Evolutionary conservation across 257 asterid species (phyloP).

Genomic region (Ligustrum vulgare): DNA sequence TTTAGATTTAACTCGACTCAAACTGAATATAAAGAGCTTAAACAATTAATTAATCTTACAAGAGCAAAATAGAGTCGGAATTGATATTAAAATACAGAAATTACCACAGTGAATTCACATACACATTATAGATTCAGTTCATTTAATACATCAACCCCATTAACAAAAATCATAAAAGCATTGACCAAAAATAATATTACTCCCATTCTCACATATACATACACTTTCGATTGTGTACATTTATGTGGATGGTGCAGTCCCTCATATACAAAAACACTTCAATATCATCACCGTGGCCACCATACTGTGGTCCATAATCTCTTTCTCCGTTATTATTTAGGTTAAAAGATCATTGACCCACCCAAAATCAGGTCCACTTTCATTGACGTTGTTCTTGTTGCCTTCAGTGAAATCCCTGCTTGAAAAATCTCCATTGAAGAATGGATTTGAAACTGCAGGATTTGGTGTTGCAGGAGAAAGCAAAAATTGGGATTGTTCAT

Average conservation of each 20-base stretch:
- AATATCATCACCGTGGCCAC: neutral
- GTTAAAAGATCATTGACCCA: constrained; percentile 18
- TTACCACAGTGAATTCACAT: neutral
- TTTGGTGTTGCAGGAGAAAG: constrained; percentile 13
- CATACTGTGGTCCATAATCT: neutral
- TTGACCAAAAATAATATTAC: neutral
- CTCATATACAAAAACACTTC: neutral
- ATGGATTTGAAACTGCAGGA: neutral
- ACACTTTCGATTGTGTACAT: neutral
- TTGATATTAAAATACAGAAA: neutral
- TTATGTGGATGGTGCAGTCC: neutral
- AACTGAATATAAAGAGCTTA: too few species aligned
- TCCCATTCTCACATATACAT: neutral
- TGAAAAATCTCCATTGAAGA: neutral
- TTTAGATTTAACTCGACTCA: too few species aligned
- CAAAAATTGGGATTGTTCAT: constrained; percentile 1
- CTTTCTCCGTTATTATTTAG: neutral
- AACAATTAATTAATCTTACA: too few species aligned
- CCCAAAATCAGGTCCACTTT: constrained; percentile 14
- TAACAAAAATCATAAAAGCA: neutral
- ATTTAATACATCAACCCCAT: neutral
- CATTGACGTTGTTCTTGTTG: neutral
- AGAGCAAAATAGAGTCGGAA: neutral
- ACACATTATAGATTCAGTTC: neutral
- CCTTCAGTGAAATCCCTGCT: neutral